phyloP scores from a whole-genome alignment of 768 basidiomycete species.

The Paxillus rubicundulus region DNA sequence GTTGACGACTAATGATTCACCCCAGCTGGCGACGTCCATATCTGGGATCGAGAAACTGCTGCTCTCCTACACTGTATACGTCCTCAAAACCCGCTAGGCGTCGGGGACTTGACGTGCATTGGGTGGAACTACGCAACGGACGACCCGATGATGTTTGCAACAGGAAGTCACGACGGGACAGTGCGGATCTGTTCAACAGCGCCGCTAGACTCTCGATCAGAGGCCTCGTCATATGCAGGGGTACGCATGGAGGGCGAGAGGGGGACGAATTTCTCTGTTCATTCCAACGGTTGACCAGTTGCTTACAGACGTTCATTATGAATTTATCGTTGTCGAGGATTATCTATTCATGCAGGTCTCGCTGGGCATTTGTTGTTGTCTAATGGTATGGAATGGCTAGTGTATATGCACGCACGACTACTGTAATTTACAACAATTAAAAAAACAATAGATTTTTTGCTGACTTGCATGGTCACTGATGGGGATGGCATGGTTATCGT shows the following conservation, averaged over 20 bases:
- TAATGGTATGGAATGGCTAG: slow-evolving; percentile 26
- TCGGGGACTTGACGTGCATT: slow-evolving; percentile 72
- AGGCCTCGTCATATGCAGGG: slow-evolving; percentile 26
- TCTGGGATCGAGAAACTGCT: slow-evolving; percentile 83
- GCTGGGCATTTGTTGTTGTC: slow-evolving; percentile 8
- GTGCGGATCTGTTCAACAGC: slow-evolving; percentile 70
- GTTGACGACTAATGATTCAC: slow-evolving; percentile 4
- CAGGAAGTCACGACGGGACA: slow-evolving; percentile 74
- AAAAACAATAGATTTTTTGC: slow-evolving; percentile 10
- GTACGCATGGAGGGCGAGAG: slow-evolving; percentile 23
- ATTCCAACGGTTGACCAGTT: slow-evolving; percentile 25
- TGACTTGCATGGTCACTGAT: slow-evolving; percentile 1
- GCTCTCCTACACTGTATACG: slow-evolving; percentile 68
- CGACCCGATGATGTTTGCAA: slow-evolving; percentile 54
- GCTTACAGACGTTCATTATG: slow-evolving; percentile 1
- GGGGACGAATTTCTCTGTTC: slow-evolving; percentile 23
- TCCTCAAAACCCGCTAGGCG: slow-evolving; percentile 46
- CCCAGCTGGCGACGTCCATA: slow-evolving; percentile 76
- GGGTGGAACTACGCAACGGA: slow-evolving; percentile 73
- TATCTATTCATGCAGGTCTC: slow-evolving; percentile 24
- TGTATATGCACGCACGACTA: slow-evolving; percentile 24
- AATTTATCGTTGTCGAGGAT: slow-evolving; percentile 18
- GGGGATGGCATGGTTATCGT: neutral
- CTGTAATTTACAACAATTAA: slow-evolving; percentile 18
- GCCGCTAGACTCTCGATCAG: slow-evolving; percentile 20